Conservation (phyloP, 306 rosid genomes). For the Citrullus colocynthis region DNA sequence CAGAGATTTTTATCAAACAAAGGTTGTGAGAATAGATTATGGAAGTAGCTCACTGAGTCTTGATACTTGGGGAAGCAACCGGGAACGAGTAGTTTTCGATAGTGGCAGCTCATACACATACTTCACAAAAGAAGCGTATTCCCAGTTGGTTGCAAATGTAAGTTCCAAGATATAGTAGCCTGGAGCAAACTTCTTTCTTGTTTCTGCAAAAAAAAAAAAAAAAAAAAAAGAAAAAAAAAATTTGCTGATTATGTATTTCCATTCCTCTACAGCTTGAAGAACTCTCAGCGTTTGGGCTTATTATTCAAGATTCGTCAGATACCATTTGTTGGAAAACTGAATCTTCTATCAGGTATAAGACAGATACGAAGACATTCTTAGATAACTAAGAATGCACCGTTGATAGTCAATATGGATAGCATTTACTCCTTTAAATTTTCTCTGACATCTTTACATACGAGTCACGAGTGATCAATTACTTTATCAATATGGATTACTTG, state of each 20-base stretch:
- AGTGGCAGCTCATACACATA: conserved; percentile 80
- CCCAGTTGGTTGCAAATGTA: conserved; percentile 52
- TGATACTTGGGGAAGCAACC: conserved; percentile 25
- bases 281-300: conserved; percentile 31
- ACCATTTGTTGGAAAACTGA: conserved; percentile 60
- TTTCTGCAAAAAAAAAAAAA: background rate
- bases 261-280: conserved; percentile 44
- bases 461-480: background rate
- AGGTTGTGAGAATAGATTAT: conserved; percentile 36
- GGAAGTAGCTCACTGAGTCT: conserved; percentile 40
- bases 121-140: conserved; percentile 49
- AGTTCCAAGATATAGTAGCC: conserved; percentile 14
- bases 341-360: conserved; percentile 36
- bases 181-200: background rate
- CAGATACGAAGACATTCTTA: background rate
- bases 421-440: background rate
- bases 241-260: background rate
- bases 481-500: background rate
- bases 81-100: conserved; percentile 46
- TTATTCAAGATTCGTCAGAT: conserved; percentile 48
- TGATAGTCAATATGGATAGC: background rate
- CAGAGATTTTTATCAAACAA: conserved; percentile 56
- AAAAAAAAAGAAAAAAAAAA: background rate
- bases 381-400: background rate
- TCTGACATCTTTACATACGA: background rate